A percentile compares a stretch with the other conserved stretches of the same genome.
phyloP scores from a whole-genome alignment of 371 early-diverging fungal species.

The Rhizopus stolonifer region DNA sequence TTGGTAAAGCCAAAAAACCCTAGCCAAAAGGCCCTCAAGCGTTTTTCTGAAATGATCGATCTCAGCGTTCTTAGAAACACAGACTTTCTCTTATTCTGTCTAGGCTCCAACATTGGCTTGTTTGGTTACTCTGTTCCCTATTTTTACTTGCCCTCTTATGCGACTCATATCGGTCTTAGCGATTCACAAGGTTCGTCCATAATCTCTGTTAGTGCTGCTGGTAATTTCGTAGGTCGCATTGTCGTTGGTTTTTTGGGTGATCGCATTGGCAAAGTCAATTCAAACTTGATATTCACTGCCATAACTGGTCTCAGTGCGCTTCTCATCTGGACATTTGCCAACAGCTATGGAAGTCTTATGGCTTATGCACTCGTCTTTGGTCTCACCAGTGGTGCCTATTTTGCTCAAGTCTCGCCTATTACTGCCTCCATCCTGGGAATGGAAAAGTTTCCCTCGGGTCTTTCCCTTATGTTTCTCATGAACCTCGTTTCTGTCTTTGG shows the following conservation, averaged over 20 bases:
- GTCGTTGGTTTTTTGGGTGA: slow-evolving; percentile 42
- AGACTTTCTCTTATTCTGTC: slow-evolving; percentile 32
- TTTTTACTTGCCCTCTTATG: slow-evolving; percentile 42
- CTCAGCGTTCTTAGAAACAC: slow-evolving; percentile 19
- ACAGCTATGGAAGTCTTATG: slow-evolving; percentile 37
- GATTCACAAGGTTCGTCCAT: slow-evolving; percentile 34
- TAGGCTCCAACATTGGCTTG: slow-evolving; percentile 33
- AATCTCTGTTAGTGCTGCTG: slow-evolving; percentile 32
- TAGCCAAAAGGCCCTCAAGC: slow-evolving; percentile 15
- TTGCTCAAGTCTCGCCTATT: slow-evolving; percentile 43
- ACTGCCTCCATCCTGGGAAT: slow-evolving; percentile 35
- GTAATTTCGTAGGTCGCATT: slow-evolving; percentile 35
- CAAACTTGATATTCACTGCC: slow-evolving; percentile 45
- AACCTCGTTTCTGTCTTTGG: slow-evolving; percentile 34
- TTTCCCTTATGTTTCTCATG: slow-evolving; percentile 33
- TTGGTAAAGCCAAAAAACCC: slow-evolving; percentile 40
- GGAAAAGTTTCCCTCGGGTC: slow-evolving; percentile 39
- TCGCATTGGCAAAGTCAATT: slow-evolving; percentile 58
- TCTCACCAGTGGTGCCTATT: slow-evolving; percentile 40
- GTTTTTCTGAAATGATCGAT: slow-evolving; percentile 27
- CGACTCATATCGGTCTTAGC: slow-evolving; percentile 28
- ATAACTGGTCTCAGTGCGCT: slow-evolving; percentile 50
- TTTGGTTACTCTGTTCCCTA: slow-evolving; percentile 40
- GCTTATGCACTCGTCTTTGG: slow-evolving; percentile 45
- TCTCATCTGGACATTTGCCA: slow-evolving; percentile 63